Base-by-base conservation (phyloP, 768 basidiomycete species). In the Serendipita sp. region DNA sequence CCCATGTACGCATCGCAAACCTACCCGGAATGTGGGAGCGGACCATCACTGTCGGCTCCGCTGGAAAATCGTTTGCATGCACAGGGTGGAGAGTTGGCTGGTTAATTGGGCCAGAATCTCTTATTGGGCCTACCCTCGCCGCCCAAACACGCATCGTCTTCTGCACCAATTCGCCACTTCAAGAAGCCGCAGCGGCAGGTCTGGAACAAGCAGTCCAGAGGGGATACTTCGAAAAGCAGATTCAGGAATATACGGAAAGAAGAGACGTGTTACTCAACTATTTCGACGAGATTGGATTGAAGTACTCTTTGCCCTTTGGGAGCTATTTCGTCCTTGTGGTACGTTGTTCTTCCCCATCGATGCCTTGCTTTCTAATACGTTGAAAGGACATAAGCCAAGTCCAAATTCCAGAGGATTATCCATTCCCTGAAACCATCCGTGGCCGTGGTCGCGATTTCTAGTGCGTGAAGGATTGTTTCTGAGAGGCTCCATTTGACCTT, bases 1-100 rank as follows among this genome's bases (percentile, higher is more conserved):
- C 95, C 70, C 96, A 99, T 73, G 78, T 93, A 64, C 86, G 95
- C 64, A 88, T 98, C 69, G 94, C 95, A 2, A 90, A 78, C 41
- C 80, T 99, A n/a, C 94, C 93, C 3, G 91, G 92, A 24, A 96
- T 98, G 90, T 98, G 94, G 94, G 90, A 97, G 68, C 85, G 96
- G 48, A 99, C 96, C 0, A 85, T 99, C 47, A 97, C 95, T 4
- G 90, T 97, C 64, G 85, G 88, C 45, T 94, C 92, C n/a, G 94
- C 90, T 34, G 93, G 93, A 69, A 95, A 97, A 79, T 85, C 92
- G 3, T 99, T 99, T 74, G 89, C 93, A 13, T 91, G 92, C 3
- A 99, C 95, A 2, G 95, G 96, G 30, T 98, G 93, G 94, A 86
- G 95, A 65, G 83, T 98, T 56, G 95, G 96, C 68, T 98, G 94